These are phyloP conservation scores for Stenocarpella maydis DNA, from an alignment of 2,329 filamentous ascomycete genomes.

Conservation along the genomic window DNA sequence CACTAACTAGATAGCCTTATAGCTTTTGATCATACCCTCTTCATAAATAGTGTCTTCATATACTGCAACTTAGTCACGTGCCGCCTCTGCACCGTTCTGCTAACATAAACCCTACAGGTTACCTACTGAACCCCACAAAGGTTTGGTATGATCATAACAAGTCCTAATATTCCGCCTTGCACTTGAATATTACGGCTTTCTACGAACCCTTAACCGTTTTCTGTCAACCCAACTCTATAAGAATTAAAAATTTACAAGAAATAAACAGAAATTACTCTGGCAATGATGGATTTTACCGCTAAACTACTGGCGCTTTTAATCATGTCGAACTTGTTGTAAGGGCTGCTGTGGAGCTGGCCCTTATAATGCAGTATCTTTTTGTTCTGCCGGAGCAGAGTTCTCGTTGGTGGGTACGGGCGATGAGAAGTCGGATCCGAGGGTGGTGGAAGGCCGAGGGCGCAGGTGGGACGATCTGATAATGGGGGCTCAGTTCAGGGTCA, in stretches of 20 bases:
- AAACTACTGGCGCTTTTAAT: neutral
- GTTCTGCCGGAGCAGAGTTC: neutral
- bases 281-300: neutral
- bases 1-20: no score
- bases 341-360: neutral
- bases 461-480: neutral
- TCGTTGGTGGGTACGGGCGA: conserved; percentile 3
- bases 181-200: no score
- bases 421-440: neutral
- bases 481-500: conserved; percentile 3
- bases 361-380: neutral
- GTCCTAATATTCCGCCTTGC: no score
- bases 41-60: no score
- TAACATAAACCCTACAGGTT: no score
- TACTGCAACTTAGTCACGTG: no score
- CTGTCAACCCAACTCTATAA: neutral
- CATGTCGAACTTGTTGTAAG: neutral
- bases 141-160: no score
- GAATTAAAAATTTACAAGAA: neutral
- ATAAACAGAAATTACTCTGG: neutral
- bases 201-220: no score
- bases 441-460: neutral
- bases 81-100: no score
- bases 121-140: no score
- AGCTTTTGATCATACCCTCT: no score